Conservation (phyloP, 305 asterid species). For the Solanum hybrid region DNA sequence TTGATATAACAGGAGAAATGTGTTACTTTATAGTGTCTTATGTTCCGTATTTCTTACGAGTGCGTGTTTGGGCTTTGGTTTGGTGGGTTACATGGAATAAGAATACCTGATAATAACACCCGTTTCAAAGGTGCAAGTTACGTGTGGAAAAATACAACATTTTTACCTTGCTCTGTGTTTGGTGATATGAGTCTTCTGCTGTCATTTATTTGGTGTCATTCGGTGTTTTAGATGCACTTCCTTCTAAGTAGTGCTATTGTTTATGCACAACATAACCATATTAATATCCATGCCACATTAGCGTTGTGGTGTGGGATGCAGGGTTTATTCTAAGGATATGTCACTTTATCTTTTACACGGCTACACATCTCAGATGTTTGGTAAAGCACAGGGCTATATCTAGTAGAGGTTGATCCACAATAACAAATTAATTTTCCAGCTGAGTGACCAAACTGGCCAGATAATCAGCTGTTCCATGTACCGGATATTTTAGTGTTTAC, state of each 20-base stretch:
- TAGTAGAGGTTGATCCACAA: background rate
- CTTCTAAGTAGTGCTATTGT: background rate
- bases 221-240: background rate
- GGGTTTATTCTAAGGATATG: background rate
- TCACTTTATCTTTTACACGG: background rate
- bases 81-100: background rate
- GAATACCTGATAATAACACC: background rate
- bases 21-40: background rate
- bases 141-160: background rate
- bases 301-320: background rate
- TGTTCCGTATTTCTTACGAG: background rate
- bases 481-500: background rate
- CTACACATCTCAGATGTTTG: background rate
- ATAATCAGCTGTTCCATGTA: background rate
- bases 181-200: background rate
- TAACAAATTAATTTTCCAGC: background rate
- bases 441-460: background rate
- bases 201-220: background rate
- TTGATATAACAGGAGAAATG: background rate
- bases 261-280: background rate
- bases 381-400: background rate
- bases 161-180: background rate
- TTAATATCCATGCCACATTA: background rate
- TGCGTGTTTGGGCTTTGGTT: background rate
- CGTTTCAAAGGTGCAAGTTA: background rate